Evolutionary conservation across 73 alveolate genomes (phyloP), one percentile per base, ranked within the genome.

Genomic region (Uronychia setigera): DNA sequence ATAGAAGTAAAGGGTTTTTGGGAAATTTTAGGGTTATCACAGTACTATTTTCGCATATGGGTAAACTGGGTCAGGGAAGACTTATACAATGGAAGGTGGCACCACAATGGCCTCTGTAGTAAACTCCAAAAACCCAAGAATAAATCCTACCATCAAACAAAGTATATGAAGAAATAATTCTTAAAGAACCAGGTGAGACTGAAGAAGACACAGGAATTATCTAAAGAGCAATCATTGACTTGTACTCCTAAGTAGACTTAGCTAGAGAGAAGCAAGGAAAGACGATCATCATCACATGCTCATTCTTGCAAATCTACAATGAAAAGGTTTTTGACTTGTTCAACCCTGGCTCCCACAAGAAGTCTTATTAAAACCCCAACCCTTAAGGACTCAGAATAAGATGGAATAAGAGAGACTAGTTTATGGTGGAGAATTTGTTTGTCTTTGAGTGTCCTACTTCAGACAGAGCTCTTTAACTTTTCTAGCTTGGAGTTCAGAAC

Each of bases 401-500:
- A 79, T 87, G 95, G 96, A 92, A 90, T 77, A 86, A 84, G 31
- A 89, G 93, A 78, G 94, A 94, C 59, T 60, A 92, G 78, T 88
- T 93, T 84, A 83, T 84, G 14, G 98, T 94, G 0, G 98, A 94
- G 76, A 93, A 93, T 58, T 84, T 94, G 58, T 92, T 84, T 29
- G 94, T 88, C 30, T 89, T 78, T 67, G 96, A 92, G 67, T 89
- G 94, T 33, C 78, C 87, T 84, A 79, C 90, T 27, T 85, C 96
- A 14, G 90, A 82, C 9, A 97, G 93, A 31, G 95, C 88, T 1
- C 77, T 92, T 76, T 57, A 80, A 46, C 85, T 96, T 58, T 94
- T 97, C 31, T 60, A 87, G 60, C 57, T 60, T 32, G 98, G 98
- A 14, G 96, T 93, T 58, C 95, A 85, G 85, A 96, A 95, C 90